These are phyloP conservation scores for Gyromitra esculenta DNA, from an alignment of 2,329 filamentous ascomycete species.

Conservation along the genomic window DNA sequence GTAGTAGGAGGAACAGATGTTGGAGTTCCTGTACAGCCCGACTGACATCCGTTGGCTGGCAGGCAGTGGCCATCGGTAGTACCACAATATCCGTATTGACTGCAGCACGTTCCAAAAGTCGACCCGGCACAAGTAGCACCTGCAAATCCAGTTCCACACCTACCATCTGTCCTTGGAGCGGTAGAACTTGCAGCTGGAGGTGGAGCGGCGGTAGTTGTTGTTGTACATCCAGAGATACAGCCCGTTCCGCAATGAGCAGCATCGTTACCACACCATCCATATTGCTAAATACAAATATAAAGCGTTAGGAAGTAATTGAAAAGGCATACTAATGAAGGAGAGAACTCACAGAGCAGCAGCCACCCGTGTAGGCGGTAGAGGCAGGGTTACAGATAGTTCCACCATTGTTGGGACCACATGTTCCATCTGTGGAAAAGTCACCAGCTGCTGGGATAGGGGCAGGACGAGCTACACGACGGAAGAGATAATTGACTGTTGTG, in stretches of 20 bases:
- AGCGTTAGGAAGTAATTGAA: constrained; percentile 35
- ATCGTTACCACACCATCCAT: constrained; percentile 62
- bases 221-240: constrained; percentile 61
- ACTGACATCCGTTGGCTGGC: constrained; percentile 58
- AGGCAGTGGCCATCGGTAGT: constrained; percentile 55
- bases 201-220: constrained; percentile 50
- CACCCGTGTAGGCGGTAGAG: constrained; percentile 62
- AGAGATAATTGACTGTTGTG: constrained; percentile 57
- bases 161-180: constrained; percentile 54
- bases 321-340: not conserved
- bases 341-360: constrained; percentile 62
- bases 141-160: constrained; percentile 57
- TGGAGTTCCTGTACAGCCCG: constrained; percentile 56
- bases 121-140: constrained; percentile 56
- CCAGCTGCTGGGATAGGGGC: constrained; percentile 45
- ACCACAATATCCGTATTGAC: constrained; percentile 55
- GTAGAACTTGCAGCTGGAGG: constrained; percentile 48
- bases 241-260: constrained; percentile 60
- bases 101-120: constrained; percentile 49
- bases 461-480: constrained; percentile 56
- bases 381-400: constrained; percentile 62
- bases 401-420: constrained; percentile 61
- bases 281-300: constrained; percentile 33
- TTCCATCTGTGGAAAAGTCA: constrained; percentile 61
- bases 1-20: constrained; percentile 48